Conservation (phyloP, 495 filamentous ascomycete genomes). For the Viridothelium virens region DNA sequence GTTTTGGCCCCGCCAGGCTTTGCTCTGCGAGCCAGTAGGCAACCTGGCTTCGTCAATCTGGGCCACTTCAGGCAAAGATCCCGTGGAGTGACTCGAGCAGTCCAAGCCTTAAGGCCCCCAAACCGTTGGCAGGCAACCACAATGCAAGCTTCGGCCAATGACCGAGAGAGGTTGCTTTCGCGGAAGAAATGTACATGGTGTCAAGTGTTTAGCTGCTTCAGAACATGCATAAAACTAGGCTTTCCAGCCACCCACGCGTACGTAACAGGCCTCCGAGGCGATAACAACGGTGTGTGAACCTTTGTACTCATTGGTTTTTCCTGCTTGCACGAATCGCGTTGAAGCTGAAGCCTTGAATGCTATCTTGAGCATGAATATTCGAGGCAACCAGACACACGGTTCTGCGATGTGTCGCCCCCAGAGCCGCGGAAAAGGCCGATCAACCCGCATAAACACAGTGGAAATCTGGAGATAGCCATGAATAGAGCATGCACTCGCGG, state of each 20-base stretch:
- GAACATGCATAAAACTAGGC: slow-evolving; percentile 1
- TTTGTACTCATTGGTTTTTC: too few species aligned
- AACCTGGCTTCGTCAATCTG: not conserved
- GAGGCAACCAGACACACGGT: not conserved
- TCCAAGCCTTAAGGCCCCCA: not conserved
- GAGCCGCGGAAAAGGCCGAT: not conserved
- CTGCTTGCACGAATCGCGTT: too few species aligned
- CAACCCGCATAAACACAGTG: not conserved
- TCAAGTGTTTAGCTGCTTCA: slow-evolving; percentile 11
- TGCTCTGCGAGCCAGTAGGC: not conserved
- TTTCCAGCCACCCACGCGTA: not conserved
- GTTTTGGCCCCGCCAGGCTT: slow-evolving; percentile 4
- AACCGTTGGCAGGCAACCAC: not conserved
- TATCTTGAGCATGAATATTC: too few species aligned
- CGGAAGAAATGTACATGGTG: not conserved
- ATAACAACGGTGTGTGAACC: not conserved
- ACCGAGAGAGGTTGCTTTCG: not conserved
- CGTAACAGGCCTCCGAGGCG: not conserved
- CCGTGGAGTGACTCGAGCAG: not conserved
- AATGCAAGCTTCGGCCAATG: not conserved
- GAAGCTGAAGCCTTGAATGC: too few species aligned
- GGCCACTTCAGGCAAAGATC: not conserved
- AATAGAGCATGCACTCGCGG: not conserved
- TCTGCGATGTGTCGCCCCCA: not conserved
- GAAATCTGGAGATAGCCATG: not conserved